phyloP scores from a whole-genome alignment of 2,329 filamentous ascomycete genomes.

The Fusarium abutilonis region DNA sequence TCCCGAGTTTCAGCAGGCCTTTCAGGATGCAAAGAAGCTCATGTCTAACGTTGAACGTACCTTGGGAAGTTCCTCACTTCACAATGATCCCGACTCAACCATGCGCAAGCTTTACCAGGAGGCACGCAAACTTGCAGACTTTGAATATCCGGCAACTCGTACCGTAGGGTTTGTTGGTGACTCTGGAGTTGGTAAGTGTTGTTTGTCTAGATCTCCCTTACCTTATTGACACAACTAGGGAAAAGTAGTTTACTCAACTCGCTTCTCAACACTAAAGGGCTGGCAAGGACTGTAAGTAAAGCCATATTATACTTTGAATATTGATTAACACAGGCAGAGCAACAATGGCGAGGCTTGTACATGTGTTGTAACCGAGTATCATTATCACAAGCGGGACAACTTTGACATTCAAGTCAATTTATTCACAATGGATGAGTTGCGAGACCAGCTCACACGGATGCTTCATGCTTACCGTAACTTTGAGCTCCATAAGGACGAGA shows the following conservation, averaged over 20 bases:
- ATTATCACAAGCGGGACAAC: conserved; percentile 48
- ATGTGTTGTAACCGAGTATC: conserved; percentile 59
- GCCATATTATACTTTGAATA: accelerated
- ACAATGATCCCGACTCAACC: conserved; percentile 52
- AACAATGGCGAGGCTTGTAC: conserved; percentile 58
- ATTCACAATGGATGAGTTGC: conserved; percentile 48
- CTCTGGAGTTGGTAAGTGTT: conserved; percentile 55
- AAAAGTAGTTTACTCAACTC: conserved; percentile 63
- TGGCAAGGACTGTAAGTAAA: conserved; percentile 57
- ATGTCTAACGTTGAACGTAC: conserved; percentile 47
- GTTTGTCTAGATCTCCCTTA: accelerated
- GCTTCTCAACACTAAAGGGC: conserved; percentile 52
- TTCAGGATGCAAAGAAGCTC: conserved; percentile 48
- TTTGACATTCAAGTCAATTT: conserved; percentile 50
- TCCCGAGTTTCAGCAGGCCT: conserved; percentile 49
- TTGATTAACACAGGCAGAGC: conserved; percentile 49
- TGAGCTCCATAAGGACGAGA: conserved; percentile 40
- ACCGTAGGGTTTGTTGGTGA: conserved; percentile 60
- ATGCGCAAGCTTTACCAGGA: conserved; percentile 50
- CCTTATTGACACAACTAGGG: conserved; percentile 45
- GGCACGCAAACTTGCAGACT: conserved; percentile 49
- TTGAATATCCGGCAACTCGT: conserved; percentile 52
- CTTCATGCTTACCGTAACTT: conserved; percentile 52
- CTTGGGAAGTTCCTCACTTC: conserved; percentile 50
- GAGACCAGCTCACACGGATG: conserved; percentile 49